phyloP scores from a whole-genome alignment of 2,329 filamentous ascomycete species.

The Cladosporium sp. region DNA sequence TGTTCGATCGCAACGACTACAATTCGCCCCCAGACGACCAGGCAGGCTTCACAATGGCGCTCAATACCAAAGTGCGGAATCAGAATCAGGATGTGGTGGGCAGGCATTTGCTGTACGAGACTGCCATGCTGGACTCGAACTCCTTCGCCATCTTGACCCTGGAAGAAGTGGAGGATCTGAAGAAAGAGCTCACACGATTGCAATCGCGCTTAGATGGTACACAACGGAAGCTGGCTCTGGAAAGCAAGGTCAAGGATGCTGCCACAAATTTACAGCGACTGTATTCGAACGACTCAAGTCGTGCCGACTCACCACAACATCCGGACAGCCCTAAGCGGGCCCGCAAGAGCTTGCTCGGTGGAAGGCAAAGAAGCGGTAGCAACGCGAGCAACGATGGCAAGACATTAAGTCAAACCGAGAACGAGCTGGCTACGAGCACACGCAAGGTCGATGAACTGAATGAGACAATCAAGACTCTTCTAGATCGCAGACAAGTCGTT shows the following conservation, averaged over 20 bases:
- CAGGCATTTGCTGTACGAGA: slow-evolving; percentile 89
- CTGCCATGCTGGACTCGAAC: slow-evolving; percentile 82
- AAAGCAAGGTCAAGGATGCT: slow-evolving; percentile 92
- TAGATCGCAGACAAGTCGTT: slow-evolving; percentile 70
- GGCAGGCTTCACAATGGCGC: slow-evolving; percentile 24
- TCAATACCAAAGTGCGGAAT: slow-evolving; percentile 28
- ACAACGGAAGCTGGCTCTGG: slow-evolving; percentile 76
- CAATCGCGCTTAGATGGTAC: slow-evolving; percentile 75
- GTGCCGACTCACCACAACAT: slow-evolving; percentile 39
- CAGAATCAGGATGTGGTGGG: slow-evolving; percentile 57
- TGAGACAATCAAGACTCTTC: slow-evolving; percentile 71
- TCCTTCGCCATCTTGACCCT: slow-evolving; percentile 81
- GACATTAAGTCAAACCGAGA: slow-evolving; percentile 56
- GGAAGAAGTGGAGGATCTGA: slow-evolving; percentile 85
- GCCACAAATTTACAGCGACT: slow-evolving; percentile 80
- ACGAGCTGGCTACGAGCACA: slow-evolving; percentile 69
- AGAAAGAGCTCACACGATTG: slow-evolving; percentile 75
- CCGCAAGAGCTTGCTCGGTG: slow-evolving; percentile 44
- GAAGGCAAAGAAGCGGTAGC: slow-evolving; percentile 23
- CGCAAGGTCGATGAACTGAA: slow-evolving; percentile 83
- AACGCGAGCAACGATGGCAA: slow-evolving; percentile 45
- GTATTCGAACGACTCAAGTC: slow-evolving; percentile 60
- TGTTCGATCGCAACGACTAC: slow-evolving; percentile 22
- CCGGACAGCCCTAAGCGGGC: slow-evolving; percentile 46
- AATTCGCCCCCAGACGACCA: slow-evolving; percentile 21